Evolutionary conservation across 495 filamentous ascomycete genomes (phyloP).

Genomic region (Penicillium lagena): DNA sequence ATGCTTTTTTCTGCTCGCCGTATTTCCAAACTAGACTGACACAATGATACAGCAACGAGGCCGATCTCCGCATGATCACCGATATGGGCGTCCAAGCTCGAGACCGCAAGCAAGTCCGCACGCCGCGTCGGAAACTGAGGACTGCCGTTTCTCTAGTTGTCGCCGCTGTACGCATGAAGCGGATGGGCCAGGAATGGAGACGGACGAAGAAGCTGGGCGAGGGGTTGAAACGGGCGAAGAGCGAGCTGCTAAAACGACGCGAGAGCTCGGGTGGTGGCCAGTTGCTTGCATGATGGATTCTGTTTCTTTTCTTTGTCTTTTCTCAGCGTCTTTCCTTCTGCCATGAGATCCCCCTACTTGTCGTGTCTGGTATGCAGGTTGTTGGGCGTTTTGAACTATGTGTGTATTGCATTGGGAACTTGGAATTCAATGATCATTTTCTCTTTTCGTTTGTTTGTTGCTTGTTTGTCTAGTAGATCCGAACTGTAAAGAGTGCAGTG

Average conservation of each 20-base stretch:
- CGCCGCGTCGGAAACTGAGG: slow-evolving; percentile 39
- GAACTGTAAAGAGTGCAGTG: too few species aligned
- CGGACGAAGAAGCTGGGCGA: slow-evolving; percentile 39
- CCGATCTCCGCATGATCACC: slow-evolving; percentile 75
- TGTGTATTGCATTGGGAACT: too few species aligned
- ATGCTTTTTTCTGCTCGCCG: slow-evolving; percentile 34
- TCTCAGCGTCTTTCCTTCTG: slow-evolving; percentile 2
- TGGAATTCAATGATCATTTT: too few species aligned
- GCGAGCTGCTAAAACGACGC: slow-evolving; percentile 34
- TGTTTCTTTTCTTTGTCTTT: background rate
- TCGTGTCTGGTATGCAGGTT: background rate
- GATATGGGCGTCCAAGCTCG: slow-evolving; percentile 62
- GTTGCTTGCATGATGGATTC: background rate
- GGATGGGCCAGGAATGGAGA: slow-evolving; percentile 45
- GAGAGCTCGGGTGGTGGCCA: slow-evolving; percentile 24
- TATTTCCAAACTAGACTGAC: slow-evolving; percentile 11
- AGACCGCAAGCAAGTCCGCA: slow-evolving; percentile 21
- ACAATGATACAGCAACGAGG: slow-evolving; percentile 66
- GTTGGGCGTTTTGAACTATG: too few species aligned
- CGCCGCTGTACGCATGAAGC: slow-evolving; percentile 49
- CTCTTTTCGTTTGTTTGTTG: too few species aligned
- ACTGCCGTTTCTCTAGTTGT: slow-evolving; percentile 46
- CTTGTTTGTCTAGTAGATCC: too few species aligned
- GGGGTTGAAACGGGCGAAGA: slow-evolving; percentile 39
- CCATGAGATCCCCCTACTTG: slow-evolving; percentile 5